Evolutionary conservation across 495 filamentous ascomycete genomes (phyloP).

Genomic region (Penicillium simplicissimum): DNA sequence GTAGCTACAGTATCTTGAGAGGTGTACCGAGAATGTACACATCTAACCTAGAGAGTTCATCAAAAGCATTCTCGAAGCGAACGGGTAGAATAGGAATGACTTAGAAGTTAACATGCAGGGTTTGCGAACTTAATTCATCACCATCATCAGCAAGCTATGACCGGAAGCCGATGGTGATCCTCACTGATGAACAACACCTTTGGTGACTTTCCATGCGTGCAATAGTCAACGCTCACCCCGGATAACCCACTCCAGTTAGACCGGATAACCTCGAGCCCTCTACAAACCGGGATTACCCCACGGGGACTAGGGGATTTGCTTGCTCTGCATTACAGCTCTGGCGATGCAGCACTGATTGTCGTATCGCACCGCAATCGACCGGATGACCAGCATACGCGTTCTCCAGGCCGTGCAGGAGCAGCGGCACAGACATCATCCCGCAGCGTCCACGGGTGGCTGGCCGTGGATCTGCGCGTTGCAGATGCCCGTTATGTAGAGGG

Average conservation of each 20-base stretch:
- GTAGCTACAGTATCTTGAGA: not conserved
- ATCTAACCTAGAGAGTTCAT: not conserved
- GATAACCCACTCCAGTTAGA: slow-evolving; percentile 3
- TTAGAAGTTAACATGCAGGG: not conserved
- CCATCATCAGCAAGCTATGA: not conserved
- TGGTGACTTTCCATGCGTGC: not conserved
- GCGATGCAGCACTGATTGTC: not conserved
- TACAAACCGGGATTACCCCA: slow-evolving; percentile 1
- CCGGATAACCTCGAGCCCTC: not conserved
- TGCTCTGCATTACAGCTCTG: not conserved
- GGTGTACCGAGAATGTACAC: not conserved
- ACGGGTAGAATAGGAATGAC: not conserved
- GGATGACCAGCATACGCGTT: slow-evolving; percentile 6
- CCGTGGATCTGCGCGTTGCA: slow-evolving; percentile 2
- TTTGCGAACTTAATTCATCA: not conserved
- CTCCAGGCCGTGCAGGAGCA: slow-evolving; percentile 6
- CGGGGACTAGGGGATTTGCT: not conserved
- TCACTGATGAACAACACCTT: not conserved
- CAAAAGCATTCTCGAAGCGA: not conserved
- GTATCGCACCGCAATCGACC: not conserved
- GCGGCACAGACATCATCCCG: slow-evolving; percentile 24
- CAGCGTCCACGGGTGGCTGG: slow-evolving; percentile 1
- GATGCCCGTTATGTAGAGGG: slow-evolving; percentile 4
- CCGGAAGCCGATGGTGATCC: not conserved
- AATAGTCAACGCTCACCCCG: not conserved